These are phyloP conservation scores for Alternaria sp. DNA, from an alignment of 2,329 filamentous ascomycete species.

Conservation along the genomic window DNA sequence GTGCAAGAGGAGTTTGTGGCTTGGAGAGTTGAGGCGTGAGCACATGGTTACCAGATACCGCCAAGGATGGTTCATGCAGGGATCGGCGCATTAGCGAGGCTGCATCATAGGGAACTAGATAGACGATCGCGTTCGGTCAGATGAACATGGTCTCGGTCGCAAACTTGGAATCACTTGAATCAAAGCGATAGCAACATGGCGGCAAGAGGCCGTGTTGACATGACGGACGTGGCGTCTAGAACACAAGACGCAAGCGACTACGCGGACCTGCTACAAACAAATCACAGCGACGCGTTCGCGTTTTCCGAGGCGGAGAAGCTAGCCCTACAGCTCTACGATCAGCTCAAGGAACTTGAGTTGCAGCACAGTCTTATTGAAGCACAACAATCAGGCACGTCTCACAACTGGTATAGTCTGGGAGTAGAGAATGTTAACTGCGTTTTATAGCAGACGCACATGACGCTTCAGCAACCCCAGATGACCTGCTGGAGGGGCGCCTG, in stretches of 20 bases:
- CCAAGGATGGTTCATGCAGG: constrained; percentile 40
- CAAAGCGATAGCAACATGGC: constrained; percentile 30
- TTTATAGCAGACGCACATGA: constrained; percentile 38
- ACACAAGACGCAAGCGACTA: constrained; percentile 27
- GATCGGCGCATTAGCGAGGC: constrained; percentile 38
- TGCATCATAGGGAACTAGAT: constrained; percentile 27
- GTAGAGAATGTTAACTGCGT: constrained; percentile 23
- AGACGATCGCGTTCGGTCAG: constrained; percentile 25
- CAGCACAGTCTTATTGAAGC: constrained; percentile 73
- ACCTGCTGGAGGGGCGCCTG: constrained; percentile 63
- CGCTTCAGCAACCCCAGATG: constrained; percentile 55
- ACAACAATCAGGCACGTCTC: constrained; percentile 43
- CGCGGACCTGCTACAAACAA: constrained; percentile 54
- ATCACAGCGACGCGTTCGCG: constrained; percentile 59
- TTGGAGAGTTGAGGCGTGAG: constrained; percentile 27
- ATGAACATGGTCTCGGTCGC: constrained; percentile 29
- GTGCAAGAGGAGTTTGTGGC: constrained; percentile 20
- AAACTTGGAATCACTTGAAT: constrained; percentile 5
- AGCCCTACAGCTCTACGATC: constrained; percentile 75
- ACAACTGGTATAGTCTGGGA: not conserved
- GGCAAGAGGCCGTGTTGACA: constrained; percentile 28
- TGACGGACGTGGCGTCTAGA: constrained; percentile 29
- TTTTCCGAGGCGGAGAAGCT: constrained; percentile 73
- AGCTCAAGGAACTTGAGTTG: constrained; percentile 74
- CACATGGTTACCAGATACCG: constrained; percentile 33